These are phyloP conservation scores for Dothistroma pini DNA, from an alignment of 2,329 filamentous ascomycete species.

Conservation along the genomic window DNA sequence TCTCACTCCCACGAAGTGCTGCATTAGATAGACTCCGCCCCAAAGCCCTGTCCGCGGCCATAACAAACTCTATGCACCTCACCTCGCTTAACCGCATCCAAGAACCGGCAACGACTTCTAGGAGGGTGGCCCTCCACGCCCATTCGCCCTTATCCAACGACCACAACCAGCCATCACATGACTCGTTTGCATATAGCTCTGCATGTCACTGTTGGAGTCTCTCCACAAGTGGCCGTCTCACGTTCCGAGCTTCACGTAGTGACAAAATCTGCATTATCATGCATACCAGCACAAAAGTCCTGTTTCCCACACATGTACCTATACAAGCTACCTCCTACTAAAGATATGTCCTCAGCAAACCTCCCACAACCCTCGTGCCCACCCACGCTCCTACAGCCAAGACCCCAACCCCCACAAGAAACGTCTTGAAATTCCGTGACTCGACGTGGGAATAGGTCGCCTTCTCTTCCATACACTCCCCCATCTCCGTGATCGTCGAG, in stretches of 20 bases:
- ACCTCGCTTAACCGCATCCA: neutral
- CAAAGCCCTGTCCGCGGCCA: neutral
- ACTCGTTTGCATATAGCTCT: neutral
- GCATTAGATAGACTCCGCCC: neutral
- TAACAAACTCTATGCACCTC: neutral
- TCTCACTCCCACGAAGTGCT: neutral
- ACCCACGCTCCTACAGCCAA: slow-evolving; percentile 23
- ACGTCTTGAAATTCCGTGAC: slow-evolving; percentile 45
- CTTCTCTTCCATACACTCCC: slow-evolving; percentile 41
- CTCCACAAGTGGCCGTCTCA: neutral
- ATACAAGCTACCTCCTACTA: slow-evolving; percentile 13
- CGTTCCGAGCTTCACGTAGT: neutral
- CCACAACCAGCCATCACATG: neutral
- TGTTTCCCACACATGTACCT: neutral
- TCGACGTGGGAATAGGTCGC: slow-evolving; percentile 42
- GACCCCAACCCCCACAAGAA: slow-evolving; percentile 39
- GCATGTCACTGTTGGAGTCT: neutral
- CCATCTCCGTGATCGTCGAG: slow-evolving; percentile 47
- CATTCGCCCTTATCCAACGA: neutral
- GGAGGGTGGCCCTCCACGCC: neutral
- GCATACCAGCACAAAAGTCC: neutral
- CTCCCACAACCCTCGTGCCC: slow-evolving; percentile 19
- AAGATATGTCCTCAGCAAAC: slow-evolving; percentile 10
- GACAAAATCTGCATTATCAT: neutral
- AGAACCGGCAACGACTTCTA: neutral